Conservation (phyloP, 2,329 filamentous ascomycete genomes). For the Diaporthe capsici region DNA sequence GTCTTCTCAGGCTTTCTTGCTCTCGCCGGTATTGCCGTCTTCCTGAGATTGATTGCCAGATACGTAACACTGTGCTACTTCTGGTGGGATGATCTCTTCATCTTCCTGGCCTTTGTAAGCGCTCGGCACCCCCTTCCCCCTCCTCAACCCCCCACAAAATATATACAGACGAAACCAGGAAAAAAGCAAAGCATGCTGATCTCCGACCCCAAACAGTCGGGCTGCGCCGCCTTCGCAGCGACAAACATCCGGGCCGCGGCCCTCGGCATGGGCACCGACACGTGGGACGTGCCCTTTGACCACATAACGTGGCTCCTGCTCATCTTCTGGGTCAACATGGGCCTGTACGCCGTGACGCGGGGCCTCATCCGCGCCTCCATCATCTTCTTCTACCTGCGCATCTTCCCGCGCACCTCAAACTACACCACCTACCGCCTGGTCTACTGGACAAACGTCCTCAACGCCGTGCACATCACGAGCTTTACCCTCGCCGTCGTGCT, state of each 20-base stretch:
- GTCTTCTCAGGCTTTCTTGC: constrained; percentile 16
- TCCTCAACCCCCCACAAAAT: neutral
- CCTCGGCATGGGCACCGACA: constrained; percentile 20
- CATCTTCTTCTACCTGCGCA: constrained; percentile 53
- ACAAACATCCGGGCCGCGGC: constrained; percentile 8
- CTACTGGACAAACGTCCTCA: constrained; percentile 48
- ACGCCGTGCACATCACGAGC: constrained; percentile 45
- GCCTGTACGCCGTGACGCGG: constrained; percentile 48
- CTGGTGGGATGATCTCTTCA: constrained; percentile 29
- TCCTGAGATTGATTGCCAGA: neutral
- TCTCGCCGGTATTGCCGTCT: neutral
- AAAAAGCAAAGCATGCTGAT: constrained; percentile 2
- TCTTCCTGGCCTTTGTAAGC: constrained; percentile 23
- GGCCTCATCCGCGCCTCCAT: constrained; percentile 54
- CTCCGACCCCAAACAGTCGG: constrained; percentile 1
- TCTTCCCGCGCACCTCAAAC: constrained; percentile 48
- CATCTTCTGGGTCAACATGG: constrained; percentile 56
- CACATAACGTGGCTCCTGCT: constrained; percentile 51
- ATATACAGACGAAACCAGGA: neutral
- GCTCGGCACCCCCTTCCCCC: neutral
- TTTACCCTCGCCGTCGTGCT: constrained; percentile 49
- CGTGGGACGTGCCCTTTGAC: constrained; percentile 8
- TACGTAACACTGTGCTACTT: constrained; percentile 13
- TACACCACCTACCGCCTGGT: constrained; percentile 45
- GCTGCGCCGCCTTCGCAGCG: constrained; percentile 21